A percentile compares a stretch with the other conserved stretches of the same genome.
These are phyloP conservation scores for Colletotrichum orbiculare DNA, from an alignment of 2,329 filamentous ascomycete genomes.

Conservation along the genomic window DNA sequence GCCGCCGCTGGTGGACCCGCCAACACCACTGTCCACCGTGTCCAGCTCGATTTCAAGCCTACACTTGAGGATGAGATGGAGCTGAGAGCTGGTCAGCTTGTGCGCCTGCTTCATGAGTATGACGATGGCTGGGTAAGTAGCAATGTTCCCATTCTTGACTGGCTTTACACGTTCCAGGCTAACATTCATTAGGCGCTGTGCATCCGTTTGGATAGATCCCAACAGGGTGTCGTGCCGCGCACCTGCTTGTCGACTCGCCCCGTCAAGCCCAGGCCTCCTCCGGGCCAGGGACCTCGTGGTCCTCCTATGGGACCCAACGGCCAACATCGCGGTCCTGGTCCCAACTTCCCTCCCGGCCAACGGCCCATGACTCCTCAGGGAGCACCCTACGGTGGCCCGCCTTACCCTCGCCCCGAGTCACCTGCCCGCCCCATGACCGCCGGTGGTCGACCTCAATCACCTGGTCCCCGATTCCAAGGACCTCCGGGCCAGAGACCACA, in stretches of 20 bases:
- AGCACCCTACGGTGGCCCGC: conserved; percentile 44
- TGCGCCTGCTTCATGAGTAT: conserved; percentile 92
- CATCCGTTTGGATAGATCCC: conserved; percentile 87
- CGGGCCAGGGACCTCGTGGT: conserved; percentile 60
- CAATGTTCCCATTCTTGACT: neutral
- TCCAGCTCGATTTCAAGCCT: conserved; percentile 93
- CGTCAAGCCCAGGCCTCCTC: conserved; percentile 81
- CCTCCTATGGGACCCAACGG: conserved; percentile 62
- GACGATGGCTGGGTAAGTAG: conserved; percentile 95
- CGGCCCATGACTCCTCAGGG: conserved; percentile 54
- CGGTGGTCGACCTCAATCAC: conserved; percentile 57
- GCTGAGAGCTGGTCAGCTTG: conserved; percentile 82
- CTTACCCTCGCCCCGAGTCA: conserved; percentile 48
- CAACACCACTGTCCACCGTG: conserved; percentile 80
- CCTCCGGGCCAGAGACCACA: conserved; percentile 49
- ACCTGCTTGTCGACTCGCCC: conserved; percentile 93
- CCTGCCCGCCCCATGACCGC: conserved; percentile 46
- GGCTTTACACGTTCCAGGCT: conserved; percentile 36
- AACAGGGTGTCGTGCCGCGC: conserved; percentile 92
- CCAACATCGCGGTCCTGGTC: conserved; percentile 46
- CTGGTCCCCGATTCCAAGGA: conserved; percentile 51
- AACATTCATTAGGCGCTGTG: conserved; percentile 78
- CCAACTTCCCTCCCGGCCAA: conserved; percentile 47
- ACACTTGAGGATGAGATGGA: conserved; percentile 93
- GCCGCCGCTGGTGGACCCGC: conserved; percentile 70